Evolutionary conservation across 352 stramenopile species (phyloP), one percentile per base, ranked within the genome.

Genomic region (Globisporangium perplexum): DNA sequence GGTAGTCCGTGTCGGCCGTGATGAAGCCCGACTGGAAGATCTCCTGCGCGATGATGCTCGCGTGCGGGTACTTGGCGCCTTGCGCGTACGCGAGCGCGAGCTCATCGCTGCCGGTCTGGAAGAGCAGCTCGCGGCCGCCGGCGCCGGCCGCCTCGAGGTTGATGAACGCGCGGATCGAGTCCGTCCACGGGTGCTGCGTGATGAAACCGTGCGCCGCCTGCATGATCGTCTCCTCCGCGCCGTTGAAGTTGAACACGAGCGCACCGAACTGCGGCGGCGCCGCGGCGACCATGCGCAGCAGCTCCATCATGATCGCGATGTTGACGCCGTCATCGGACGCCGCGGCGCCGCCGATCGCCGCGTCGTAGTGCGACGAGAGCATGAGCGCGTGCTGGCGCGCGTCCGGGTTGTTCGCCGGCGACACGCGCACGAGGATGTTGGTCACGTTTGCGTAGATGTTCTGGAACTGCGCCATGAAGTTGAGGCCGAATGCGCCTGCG

Each of bases 361-460:
- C 81, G 44, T 91, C 81, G 61, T 91, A 91, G 50, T 91, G 81
- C 1, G 81, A 85, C 48, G 81, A 91, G 46, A 91, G 74, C 65
- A 91, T 74, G 4, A 91, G 62, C 47, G 77, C 68, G 47, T 86
- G 70, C 18, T 76, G 71, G 0, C 68, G 50, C 15, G 64, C 65
- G 20, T 83, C 68, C 11, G 51, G 26, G 51, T 7, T 24, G 30
- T 14, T 17, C n/a, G 66, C 55, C 1, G 59, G 72, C 7, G 71
- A 65, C 0, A 91, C 56, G 11, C 79, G 81, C 12, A 91, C 81
- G 14, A 91, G 54, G 51, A 91, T 87, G 50, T 91, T 91, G 44
- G 76, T 91, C 44, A 91, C 78, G 45, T 91, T 91, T 39, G 81
- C 76, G 66, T 91, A 91, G 55, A 91, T 86, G 60, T 91, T 91